Percentiles rank a stretch among this genome's conserved stretches.
phyloP scores from a whole-genome alignment of 768 basidiomycete species.

The Heimioporus sp. region DNA sequence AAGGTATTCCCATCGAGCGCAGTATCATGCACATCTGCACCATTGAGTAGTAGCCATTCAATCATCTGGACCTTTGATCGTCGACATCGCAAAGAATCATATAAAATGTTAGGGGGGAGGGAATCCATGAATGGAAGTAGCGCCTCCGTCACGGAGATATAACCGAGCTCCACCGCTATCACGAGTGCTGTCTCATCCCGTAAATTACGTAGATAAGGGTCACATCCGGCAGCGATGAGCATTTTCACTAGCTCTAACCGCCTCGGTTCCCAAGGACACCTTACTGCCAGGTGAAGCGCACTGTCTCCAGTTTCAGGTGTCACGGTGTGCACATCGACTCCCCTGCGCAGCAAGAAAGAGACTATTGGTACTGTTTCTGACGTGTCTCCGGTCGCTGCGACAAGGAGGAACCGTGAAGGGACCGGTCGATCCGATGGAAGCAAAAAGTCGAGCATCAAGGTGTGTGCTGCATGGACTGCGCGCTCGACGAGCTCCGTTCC shows the following conservation, averaged over 20 bases:
- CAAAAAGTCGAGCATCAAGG: background rate
- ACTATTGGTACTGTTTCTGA: background rate
- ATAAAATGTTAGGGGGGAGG: background rate
- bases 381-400: background rate
- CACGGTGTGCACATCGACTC: background rate
- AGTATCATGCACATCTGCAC: background rate
- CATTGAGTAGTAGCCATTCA: background rate
- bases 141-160: background rate
- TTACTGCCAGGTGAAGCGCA: background rate
- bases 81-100: background rate
- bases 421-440: background rate
- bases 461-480: too few relatives aligned
- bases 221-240: background rate
- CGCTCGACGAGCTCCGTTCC: too few relatives aligned
- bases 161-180: background rate
- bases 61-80: background rate
- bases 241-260: background rate
- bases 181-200: background rate
- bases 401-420: background rate
- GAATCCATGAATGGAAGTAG: background rate
- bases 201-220: background rate
- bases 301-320: background rate
- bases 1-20: background rate
- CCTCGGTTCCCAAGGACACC: background rate
- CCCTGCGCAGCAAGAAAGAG: background rate